A percentile compares a stretch with the other conserved stretches of the same genome.
Conservation (phyloP, 768 basidiomycete genomes). For the Calocybe gangraenosa region DNA sequence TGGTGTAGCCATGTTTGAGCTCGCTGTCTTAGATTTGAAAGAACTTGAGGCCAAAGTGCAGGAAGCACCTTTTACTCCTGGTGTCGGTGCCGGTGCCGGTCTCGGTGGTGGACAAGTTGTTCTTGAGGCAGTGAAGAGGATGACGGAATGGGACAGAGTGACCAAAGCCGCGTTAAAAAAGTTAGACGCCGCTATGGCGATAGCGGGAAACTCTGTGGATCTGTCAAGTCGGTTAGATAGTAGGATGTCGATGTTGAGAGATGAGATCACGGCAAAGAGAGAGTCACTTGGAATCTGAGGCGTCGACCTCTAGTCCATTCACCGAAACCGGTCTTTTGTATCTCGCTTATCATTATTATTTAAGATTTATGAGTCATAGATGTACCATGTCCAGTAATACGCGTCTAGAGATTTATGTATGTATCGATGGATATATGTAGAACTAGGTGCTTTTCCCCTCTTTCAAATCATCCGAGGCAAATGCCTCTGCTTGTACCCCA, state of each 20-base stretch:
- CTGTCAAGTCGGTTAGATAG: constrained; percentile 62
- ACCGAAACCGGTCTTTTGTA: too few species aligned
- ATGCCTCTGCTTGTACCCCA: constrained; percentile 31
- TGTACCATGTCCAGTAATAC: too few species aligned
- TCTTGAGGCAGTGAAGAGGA: constrained; percentile 14
- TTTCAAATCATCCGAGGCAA: too few species aligned
- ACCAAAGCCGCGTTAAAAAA: constrained; percentile 44
- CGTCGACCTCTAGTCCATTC: too few species aligned
- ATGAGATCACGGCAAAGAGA: constrained; percentile 65
- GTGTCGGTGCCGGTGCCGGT: constrained; percentile 14
- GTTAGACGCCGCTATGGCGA: constrained; percentile 47
- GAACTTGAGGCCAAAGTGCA: constrained; percentile 38
- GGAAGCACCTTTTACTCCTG: constrained; percentile 27
- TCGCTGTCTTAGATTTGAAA: constrained; percentile 66
- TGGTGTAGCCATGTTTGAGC: constrained; percentile 64
- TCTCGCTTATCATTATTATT: too few species aligned
- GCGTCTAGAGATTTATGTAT: too few species aligned
- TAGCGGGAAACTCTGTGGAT: constrained; percentile 54
- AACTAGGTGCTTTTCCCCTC: background rate
- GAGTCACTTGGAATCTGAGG: constrained; percentile 34
- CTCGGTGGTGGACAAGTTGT: constrained; percentile 6
- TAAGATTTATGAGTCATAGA: too few species aligned
- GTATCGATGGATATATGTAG: too few species aligned
- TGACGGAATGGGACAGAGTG: constrained; percentile 40
- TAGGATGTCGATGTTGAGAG: constrained; percentile 61